Percentiles rank a stretch among this genome's conserved stretches.
phyloP scores from a whole-genome alignment of 352 stramenopile genomes.

The Pelagophyceae sp. region DNA sequence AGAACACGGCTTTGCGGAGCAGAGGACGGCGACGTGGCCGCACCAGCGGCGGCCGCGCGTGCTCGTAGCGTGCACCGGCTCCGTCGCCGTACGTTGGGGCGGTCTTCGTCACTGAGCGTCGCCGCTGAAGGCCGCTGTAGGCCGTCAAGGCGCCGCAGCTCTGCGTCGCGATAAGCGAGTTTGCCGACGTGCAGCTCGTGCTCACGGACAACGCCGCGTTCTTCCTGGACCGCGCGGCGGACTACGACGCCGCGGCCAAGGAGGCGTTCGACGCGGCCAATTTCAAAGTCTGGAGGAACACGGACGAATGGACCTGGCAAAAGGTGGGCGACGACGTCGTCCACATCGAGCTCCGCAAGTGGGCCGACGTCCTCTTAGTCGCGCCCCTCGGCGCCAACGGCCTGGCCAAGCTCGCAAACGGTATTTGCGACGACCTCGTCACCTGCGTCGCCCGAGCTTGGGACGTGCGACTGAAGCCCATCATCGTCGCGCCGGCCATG shows the following conservation, averaged over 20 bases:
- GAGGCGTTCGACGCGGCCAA: not conserved
- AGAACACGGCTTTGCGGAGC: too few species aligned
- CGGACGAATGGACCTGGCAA: constrained; percentile 55
- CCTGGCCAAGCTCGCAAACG: constrained; percentile 75
- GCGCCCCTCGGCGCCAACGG: constrained; percentile 71
- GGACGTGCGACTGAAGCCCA: constrained; percentile 73
- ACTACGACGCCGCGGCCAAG: constrained; percentile 1
- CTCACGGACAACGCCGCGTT: constrained; percentile 40
- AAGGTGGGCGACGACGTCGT: constrained; percentile 47
- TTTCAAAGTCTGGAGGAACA: constrained; percentile 28
- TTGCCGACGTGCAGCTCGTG: constrained; percentile 39
- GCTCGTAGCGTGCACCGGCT: constrained; percentile 49
- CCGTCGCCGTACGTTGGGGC: too few species aligned
- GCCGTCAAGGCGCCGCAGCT: constrained; percentile 49
- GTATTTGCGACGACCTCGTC: constrained; percentile 86
- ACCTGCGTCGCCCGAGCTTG: constrained; percentile 81
- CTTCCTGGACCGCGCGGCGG: constrained; percentile 48
- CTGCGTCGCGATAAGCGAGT: constrained; percentile 28
- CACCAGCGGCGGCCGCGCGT: constrained; percentile 31
- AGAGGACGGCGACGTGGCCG: too few species aligned
- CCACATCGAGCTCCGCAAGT: constrained; percentile 76
- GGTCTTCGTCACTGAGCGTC: too few species aligned
- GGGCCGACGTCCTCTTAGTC: constrained; percentile 79
- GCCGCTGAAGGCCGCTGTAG: too few species aligned
- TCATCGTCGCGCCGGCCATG: constrained; percentile 88